phyloP scores from a whole-genome alignment of 768 basidiomycete species.

The Tricholoma matsutake region DNA sequence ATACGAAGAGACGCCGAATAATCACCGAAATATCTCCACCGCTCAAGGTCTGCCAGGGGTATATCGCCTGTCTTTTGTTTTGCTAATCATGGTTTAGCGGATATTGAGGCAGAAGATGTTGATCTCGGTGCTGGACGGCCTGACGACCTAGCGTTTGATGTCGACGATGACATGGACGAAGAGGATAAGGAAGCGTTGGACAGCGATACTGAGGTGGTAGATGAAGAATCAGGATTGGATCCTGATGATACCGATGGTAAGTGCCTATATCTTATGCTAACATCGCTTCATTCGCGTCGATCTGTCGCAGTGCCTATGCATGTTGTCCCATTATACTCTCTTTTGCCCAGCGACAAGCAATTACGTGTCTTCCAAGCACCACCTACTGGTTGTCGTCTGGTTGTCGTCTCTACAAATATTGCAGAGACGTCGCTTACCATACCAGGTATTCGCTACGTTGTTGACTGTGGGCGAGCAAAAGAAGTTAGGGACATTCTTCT shows the following conservation, averaged over 20 bases:
- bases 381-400: slow-evolving; percentile 76
- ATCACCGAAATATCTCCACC: slow-evolving; percentile 31
- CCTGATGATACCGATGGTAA: slow-evolving; percentile 66
- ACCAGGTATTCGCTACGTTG: slow-evolving; percentile 96
- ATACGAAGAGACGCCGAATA: not conserved
- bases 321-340: slow-evolving; percentile 89
- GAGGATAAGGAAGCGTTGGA: slow-evolving; percentile 75
- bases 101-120: slow-evolving; percentile 78
- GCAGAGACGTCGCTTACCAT: slow-evolving; percentile 98
- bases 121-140: slow-evolving; percentile 55
- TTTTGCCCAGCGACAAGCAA: slow-evolving; percentile 90
- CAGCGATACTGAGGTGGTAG: slow-evolving; percentile 64
- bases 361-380: slow-evolving; percentile 89
- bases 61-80: slow-evolving; percentile 5
- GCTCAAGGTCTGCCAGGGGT: slow-evolving; percentile 42
- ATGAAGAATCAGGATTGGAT: slow-evolving; percentile 57
- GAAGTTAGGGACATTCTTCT: slow-evolving; percentile 50
- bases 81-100: slow-evolving; percentile 39
- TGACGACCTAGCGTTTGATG: slow-evolving; percentile 63
- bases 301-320: slow-evolving; percentile 78
- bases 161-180: slow-evolving; percentile 57
- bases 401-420: slow-evolving; percentile 94
- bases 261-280: slow-evolving; percentile 15
- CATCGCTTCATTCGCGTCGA: slow-evolving; percentile 4
- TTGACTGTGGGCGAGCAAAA: slow-evolving; percentile 94